Base-by-base conservation (phyloP, 495 filamentous ascomycete genomes). In the Neurospora africana region DNA sequence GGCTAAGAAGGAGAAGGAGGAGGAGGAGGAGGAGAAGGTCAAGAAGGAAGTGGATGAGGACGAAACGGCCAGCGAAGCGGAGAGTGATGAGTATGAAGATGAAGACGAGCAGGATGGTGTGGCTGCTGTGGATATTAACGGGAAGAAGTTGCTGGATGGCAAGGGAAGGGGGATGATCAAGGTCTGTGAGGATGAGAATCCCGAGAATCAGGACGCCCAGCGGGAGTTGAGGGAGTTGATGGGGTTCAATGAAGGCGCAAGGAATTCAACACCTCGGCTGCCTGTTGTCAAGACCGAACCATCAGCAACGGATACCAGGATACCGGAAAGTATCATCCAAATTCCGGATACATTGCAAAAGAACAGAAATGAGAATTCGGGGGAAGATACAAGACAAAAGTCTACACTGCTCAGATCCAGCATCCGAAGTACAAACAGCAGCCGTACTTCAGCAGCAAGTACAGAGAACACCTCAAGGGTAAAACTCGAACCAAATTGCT, bases 181-280 rank as follows among this genome's bases (percentile, higher is more conserved):
- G 72, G 87, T 94, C 19, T 94, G 92, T 77, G 90, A 88, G 72
- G 89, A 90, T 68, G 91, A 91, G 74, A 87, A 92, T 69, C 81
- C 82, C 21, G 81, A 87, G n/a, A 86, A 88, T 69, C 82, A 84
- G 21, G 86, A 91, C 72, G 87, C 85, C 19, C 81, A 84, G 74
- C 80, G 86, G 47, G 91, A 93, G 78, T 81, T 91, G 75, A 78
- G 83, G 30, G 90, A 92, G 78, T 78, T 93, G 23, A 75, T 72
- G 69, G 69, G 72, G 8, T 79, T 78, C 53, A 65, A 35, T 5
- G 53, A 15, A 11, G 68, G 36, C 13, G 68, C 30, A n/a, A 69
- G 27, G 3, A 65, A 15, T 33, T 65, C 47, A 36, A 13, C 38
- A 69, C 7, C 43, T 27, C 19, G 44, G 19, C n/a, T 27, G 8